Conservation (phyloP, 148 eudicot genomes). For the Fagopyrum tataricum region DNA sequence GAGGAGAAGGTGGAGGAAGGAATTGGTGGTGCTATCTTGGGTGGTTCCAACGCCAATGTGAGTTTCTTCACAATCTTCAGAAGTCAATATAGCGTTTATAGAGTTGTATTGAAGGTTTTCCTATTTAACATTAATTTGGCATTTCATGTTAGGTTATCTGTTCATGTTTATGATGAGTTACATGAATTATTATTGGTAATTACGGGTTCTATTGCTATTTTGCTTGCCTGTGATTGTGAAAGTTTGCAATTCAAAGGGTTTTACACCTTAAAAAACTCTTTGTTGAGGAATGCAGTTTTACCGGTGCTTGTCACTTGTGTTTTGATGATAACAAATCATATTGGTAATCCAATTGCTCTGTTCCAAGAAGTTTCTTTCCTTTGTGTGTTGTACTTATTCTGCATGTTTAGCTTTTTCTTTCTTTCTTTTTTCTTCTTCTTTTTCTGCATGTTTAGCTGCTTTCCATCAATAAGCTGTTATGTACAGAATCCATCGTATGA, state of each 20-base stretch:
- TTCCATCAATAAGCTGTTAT: neutral
- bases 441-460: neutral
- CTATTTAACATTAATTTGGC: neutral
- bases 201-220: neutral
- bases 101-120: neutral
- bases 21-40: slow-evolving; percentile 20
- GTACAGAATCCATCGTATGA: neutral
- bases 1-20: slow-evolving; percentile 19
- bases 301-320: neutral
- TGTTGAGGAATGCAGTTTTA: neutral
- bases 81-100: neutral
- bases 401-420: neutral
- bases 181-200: no score
- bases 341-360: neutral
- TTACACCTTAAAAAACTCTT: neutral
- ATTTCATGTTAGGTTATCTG: neutral
- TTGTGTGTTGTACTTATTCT: neutral
- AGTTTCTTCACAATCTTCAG: slow-evolving; percentile 22
- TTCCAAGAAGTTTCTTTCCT: neutral
- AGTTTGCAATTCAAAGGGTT: neutral
- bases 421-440: neutral
- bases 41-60: slow-evolving; percentile 35
- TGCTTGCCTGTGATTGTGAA: neutral
- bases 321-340: neutral
- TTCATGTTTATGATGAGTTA: neutral